phyloP scores from a whole-genome alignment of 2,329 filamentous ascomycete species.

The Penicillium sp. region DNA sequence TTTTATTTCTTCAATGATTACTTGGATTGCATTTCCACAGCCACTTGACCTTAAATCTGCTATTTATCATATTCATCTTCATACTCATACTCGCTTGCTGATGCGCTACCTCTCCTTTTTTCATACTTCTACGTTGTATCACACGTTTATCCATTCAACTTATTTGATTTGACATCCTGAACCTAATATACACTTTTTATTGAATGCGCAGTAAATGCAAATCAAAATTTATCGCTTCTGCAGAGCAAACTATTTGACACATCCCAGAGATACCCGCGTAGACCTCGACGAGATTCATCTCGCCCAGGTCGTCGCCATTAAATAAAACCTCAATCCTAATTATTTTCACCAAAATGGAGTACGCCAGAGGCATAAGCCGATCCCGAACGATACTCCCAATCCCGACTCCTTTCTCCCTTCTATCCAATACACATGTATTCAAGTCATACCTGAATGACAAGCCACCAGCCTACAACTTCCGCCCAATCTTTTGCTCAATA shows the following conservation, averaged over 20 bases:
- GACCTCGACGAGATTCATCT: not conserved
- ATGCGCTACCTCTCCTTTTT: not conserved
- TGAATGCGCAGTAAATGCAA: not conserved
- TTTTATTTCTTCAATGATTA: not conserved
- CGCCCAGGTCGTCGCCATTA: not conserved
- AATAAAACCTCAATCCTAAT: not conserved
- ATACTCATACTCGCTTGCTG: not conserved
- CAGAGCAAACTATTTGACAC: not conserved
- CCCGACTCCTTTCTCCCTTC: not conserved
- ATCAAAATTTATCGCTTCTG: not conserved
- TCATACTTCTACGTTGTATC: not conserved
- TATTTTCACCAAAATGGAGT: not conserved
- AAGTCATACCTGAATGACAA: not conserved
- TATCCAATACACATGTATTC: not conserved
- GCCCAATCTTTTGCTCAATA: conserved; percentile 52
- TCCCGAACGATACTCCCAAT: not conserved
- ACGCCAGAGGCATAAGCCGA: not conserved
- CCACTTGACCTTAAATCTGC: not conserved
- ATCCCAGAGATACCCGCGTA: not conserved
- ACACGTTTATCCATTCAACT: not conserved
- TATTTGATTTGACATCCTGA: not conserved
- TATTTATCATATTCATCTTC: not conserved
- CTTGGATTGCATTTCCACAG: no score
- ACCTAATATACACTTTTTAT: not conserved
- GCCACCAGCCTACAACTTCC: conserved; percentile 37